These are phyloP conservation scores for Nepenthes gracilis DNA, from an alignment of 148 eudicot genomes.

Conservation along the genomic window DNA sequence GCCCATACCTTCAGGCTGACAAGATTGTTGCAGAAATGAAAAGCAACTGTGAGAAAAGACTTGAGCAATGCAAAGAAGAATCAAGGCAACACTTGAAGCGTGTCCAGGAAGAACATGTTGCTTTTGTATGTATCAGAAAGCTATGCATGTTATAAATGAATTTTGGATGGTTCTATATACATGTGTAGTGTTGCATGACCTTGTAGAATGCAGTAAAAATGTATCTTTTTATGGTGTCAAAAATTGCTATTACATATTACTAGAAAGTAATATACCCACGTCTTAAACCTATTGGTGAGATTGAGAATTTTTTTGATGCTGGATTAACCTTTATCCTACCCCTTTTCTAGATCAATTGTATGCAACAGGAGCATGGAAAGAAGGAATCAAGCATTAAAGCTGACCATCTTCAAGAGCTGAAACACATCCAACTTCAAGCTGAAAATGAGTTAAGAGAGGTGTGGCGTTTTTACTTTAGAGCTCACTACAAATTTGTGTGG, in stretches of 20 bases:
- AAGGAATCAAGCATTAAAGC: slow-evolving; percentile 45
- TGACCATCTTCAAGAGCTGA: slow-evolving; percentile 60
- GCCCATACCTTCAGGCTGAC: slow-evolving; percentile 46
- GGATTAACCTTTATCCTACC: slow-evolving; percentile 1
- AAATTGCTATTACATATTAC: too few species aligned
- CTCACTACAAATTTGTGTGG: slow-evolving; percentile 5
- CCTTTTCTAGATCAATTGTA: slow-evolving; percentile 40
- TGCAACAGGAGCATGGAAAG: slow-evolving; percentile 49
- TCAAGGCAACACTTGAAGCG: slow-evolving; percentile 33
- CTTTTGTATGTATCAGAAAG: slow-evolving; percentile 40
- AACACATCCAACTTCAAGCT: slow-evolving; percentile 46
- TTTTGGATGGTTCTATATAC: background rate
- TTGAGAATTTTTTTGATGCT: background rate
- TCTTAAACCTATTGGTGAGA: background rate
- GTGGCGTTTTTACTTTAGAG: background rate
- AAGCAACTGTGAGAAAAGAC: slow-evolving; percentile 43
- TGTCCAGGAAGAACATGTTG: slow-evolving; percentile 70
- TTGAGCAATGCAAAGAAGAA: slow-evolving; percentile 63
- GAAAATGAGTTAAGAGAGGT: slow-evolving; percentile 88
- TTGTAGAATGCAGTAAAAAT: background rate
- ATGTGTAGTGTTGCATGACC: background rate
- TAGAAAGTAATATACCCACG: too few species aligned
- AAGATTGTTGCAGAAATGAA: slow-evolving; percentile 62
- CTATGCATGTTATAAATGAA: background rate
- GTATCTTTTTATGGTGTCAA: background rate